Evolutionary conservation across 768 basidiomycete genomes (phyloP), one percentile per base, ranked within the genome.

Genomic region (Boletus rubroflammeus): DNA sequence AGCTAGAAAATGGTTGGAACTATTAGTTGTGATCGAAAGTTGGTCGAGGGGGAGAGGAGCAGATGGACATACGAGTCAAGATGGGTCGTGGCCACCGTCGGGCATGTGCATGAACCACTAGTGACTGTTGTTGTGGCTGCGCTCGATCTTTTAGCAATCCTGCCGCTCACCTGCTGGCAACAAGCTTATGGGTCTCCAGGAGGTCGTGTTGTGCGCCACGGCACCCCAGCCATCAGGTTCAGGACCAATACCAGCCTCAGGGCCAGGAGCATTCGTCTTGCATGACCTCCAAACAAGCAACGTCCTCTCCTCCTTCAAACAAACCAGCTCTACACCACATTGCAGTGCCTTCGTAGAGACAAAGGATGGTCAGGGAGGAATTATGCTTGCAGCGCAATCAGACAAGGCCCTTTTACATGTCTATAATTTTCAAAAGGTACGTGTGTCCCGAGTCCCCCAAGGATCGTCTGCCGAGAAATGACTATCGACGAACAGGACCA

Each of bases 361-460:
- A 1, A 75, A 72, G 46, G 76, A 84, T 67, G 85, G 85, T 0
- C 80, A 84, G 58, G 97, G 96, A 23, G 94, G 95, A 1, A 77
- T 93, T 54, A 78, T 97, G 50, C 77, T 97, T 21, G 85, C 91
- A 28, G 84, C 86, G 2, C 94, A 97, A 67, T 82, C 85, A 44
- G 92, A 94, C 54, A 97, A 97, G 70, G 84, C 91, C 0, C 79
- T 96, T 40, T 64, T 97, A 59, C 87, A 96, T 64, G 86, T 94
- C 17, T 98, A 96, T 72, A 86, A 83, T 59, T 98, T 93, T 71
- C 93, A 98, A 79, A 95, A 93, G 77, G 96, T 34, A 21, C 90
- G 57, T 52, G 73, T 65, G 21, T 53, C 35, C 32, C 36, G 50
- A 11, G 10, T 5, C 3, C 13, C 23, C 17, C 34, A 8, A 29